Base-by-base conservation (phyloP, 2,329 filamentous ascomycete genomes). In the Pestalotiopsis sp. region DNA sequence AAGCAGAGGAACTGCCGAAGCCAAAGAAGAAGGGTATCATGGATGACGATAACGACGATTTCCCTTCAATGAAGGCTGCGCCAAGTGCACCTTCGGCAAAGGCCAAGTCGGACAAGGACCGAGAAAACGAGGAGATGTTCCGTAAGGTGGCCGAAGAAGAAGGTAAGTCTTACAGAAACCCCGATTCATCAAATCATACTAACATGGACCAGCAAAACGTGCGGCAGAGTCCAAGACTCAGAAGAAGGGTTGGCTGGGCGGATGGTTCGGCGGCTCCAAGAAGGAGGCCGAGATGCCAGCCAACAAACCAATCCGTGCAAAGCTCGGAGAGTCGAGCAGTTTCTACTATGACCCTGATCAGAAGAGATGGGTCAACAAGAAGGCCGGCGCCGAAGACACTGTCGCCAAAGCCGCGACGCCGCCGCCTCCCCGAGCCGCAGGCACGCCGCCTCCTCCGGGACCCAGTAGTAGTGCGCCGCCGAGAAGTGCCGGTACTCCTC, bases 301-400 rank as follows among this genome's bases (percentile, higher is more conserved):
- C 4, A 86, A 85, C 77, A 91, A 91, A 76, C 84, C 69, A n/a
- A 93, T 98, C 79, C 90, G 89, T 74, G 96, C 97, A 71, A 99
- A 99, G 77, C 88, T 99, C 9, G 97, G 95, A 70, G 97, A 99
- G 80, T 90, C 96, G 77, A 97, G 90, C 79, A 94, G 91, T 60
- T 98, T 99, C 80, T 92, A 95, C 73, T 99, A 96, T 76, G 96
- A 99, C 77, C 92, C 94, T 2, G 93, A 98, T n/a, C 87, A 97
- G 66, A 97, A 97, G 84, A 94, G 96, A 78, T 99, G 97, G 97
- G 87, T 99, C 78, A 98, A 99, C 84, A 98, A 98, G 85, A 98
- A 97, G 78, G 89, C 90, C 12, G 91, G 91, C 13, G 87, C 89
- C 7, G 91, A 92, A 67, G 88, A 87, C 58, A 82, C 83, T 9